A percentile compares a stretch with the other conserved stretches of the same genome.
Conservation (phyloP, 208 protist species). For the Leptomonas seymouri region DNA sequence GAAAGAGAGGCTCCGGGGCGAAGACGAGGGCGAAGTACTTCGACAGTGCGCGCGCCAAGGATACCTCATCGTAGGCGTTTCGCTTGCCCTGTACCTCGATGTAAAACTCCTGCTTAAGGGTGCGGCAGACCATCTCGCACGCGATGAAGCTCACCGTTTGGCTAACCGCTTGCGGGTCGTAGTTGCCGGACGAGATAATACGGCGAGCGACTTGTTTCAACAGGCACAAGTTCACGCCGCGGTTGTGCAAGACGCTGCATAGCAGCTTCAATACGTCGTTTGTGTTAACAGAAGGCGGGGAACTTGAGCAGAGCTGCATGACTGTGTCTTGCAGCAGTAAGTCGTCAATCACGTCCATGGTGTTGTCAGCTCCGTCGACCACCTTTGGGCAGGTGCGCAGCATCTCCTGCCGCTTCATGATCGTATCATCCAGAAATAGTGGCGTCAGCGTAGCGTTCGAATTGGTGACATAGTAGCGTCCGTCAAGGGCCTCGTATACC, state of each 20-base stretch:
- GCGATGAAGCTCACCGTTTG: conserved; percentile 42
- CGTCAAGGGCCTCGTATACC: conserved; percentile 82
- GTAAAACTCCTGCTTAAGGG: conserved; percentile 86
- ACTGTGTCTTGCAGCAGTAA: conserved; percentile 43
- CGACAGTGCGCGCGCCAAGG: conserved; percentile 43
- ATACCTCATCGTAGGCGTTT: conserved; percentile 73
- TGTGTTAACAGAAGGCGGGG: conserved; percentile 1
- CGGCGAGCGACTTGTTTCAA: conserved; percentile 68
- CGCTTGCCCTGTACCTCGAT: conserved; percentile 82
- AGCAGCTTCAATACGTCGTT: conserved; percentile 25
- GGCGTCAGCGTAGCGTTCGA: conserved; percentile 78
- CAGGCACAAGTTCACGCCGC: conserved; percentile 83
- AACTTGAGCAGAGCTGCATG: conserved; percentile 31
- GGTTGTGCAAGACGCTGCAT: conserved; percentile 49
- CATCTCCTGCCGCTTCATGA: conserved; percentile 87
- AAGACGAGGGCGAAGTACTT: conserved; percentile 67
- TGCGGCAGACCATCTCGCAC: conserved; percentile 76
- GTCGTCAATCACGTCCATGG: conserved; percentile 54
- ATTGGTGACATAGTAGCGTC: conserved; percentile 81
- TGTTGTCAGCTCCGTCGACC: conserved; percentile 56
- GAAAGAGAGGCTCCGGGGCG: conserved; percentile 40
- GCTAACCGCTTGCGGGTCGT: conserved; percentile 14
- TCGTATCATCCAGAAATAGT: conserved; percentile 67
- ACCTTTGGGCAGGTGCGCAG: conserved; percentile 53
- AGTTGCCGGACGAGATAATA: conserved; percentile 18